These are phyloP conservation scores for Tremellales sp. DNA, from an alignment of 1,284 basidiomycete genomes.

Conservation along the genomic window DNA sequence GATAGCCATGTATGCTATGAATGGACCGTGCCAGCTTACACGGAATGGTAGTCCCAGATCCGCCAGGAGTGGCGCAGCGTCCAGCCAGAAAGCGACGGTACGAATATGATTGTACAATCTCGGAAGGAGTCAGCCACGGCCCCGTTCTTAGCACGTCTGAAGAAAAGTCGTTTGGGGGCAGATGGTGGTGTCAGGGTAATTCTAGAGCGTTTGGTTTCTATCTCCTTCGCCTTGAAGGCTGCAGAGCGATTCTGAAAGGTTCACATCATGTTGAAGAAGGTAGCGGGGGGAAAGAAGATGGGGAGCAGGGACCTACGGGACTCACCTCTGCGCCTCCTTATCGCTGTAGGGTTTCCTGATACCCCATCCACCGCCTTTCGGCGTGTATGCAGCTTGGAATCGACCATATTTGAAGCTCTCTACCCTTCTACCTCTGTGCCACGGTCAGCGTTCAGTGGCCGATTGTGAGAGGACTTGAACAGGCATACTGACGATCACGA, in stretches of 20 bases:
- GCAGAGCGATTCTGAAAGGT: slow-evolving; percentile 30
- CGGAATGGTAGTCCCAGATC: slow-evolving; percentile 48
- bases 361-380: slow-evolving; percentile 24
- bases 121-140: slow-evolving; percentile 5
- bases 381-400: slow-evolving; percentile 38
- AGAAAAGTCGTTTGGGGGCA: slow-evolving; percentile 2
- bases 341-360: slow-evolving; percentile 34
- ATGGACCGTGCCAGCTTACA: slow-evolving; percentile 13
- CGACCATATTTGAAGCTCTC: slow-evolving; percentile 38
- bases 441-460: background rate
- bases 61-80: slow-evolving; percentile 45
- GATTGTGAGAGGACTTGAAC: background rate
- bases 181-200: slow-evolving; percentile 14
- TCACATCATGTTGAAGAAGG: slow-evolving; percentile 23
- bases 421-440: slow-evolving; percentile 4
- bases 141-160: slow-evolving; percentile 3
- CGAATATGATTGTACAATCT: slow-evolving; percentile 48
- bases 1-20: background rate
- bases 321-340: slow-evolving; percentile 44
- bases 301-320: slow-evolving; percentile 1
- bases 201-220: slow-evolving; percentile 20
- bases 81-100: slow-evolving; percentile 47
- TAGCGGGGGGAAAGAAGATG: background rate
- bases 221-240: slow-evolving; percentile 10
- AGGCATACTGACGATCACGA: background rate